Base-by-base conservation (phyloP, 2,329 filamentous ascomycete species). In the Hansfordia pulvinata region DNA sequence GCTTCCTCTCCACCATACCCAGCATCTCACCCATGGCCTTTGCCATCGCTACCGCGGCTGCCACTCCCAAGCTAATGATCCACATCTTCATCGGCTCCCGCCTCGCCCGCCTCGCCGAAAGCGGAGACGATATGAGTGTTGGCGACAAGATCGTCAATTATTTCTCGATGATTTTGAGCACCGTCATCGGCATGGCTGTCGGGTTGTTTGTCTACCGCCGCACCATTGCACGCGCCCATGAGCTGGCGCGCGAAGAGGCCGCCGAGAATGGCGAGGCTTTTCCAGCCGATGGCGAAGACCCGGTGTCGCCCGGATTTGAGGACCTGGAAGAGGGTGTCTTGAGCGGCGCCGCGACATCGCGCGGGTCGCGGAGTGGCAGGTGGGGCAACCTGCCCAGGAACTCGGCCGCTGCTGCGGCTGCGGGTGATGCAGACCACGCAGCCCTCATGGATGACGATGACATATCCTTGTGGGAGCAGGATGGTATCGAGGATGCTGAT, bases 81-180 rank as follows among this genome's bases (percentile, higher is more conserved):
- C 83, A 93, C 47, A 73, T 93, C 40, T 98, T 94, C 55, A 84
- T 98, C 42, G 90, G 90, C 34, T 76, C 71, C 43, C 70, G 85
- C 29, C 61, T 98, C 10, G 84, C 83, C 23, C 62, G 76, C 27
- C 71, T 98, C 18, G 83, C 81, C n/a, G 81, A 93, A 41, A 69
- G 72, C 30, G 80, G 77, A 35, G 83, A 82, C 45, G 69, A 78
- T 39, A 94, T 96, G 88, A 75, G 80, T 33, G 54, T 67, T 3
- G 64, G 66, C 35, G 81, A 82, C 35, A 90, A 86, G 50, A 64
- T 73, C 16, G 60, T 96, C 42, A 93, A 90, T 53, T 93, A 93
- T 49, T 52, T 76, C 14, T 78, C 75, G 54, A 94, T 96, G 51
- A 46, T 72, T 10, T 51, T 86, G 31, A 80, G 83, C 16, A 68